These are phyloP conservation scores for Paecilomyces dactylethromorphus DNA, from an alignment of 2,329 filamentous ascomycete species.

Conservation along the genomic window DNA sequence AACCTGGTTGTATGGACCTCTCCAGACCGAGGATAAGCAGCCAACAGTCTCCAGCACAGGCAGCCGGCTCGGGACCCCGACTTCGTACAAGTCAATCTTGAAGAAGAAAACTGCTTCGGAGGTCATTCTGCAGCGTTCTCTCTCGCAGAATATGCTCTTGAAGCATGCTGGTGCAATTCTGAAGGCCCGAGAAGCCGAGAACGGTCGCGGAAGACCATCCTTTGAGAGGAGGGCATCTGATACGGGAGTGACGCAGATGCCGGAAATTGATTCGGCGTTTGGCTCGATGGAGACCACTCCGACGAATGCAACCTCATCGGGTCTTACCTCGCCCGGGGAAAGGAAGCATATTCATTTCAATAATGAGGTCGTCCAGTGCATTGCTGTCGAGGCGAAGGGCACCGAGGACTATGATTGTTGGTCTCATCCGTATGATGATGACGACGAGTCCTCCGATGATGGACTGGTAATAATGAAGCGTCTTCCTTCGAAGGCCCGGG, in stretches of 20 bases:
- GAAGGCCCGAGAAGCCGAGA: conserved; percentile 67
- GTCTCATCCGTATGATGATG: conserved; percentile 26
- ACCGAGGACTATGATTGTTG: conserved; percentile 53
- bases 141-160: conserved; percentile 81
- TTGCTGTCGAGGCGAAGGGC: conserved; percentile 81
- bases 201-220: conserved; percentile 45
- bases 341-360: conserved; percentile 93
- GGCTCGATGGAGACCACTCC: conserved; percentile 50
- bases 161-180: conserved; percentile 84
- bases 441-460: conserved; percentile 66
- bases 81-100: conserved; percentile 82
- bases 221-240: conserved; percentile 63
- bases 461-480: conserved; percentile 77
- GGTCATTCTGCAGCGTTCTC: conserved; percentile 81
- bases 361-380: conserved; percentile 91
- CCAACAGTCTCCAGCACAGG: conserved; percentile 42
- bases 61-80: conserved; percentile 53
- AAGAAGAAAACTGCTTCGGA: conserved; percentile 97
- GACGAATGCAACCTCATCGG: conserved; percentile 65
- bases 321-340: conserved; percentile 56
- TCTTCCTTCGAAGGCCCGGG: conserved; percentile 44
- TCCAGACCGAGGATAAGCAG: conserved; percentile 65
- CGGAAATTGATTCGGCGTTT: conserved; percentile 49
- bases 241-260: conserved; percentile 55
- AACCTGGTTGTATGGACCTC: conserved; percentile 91